These are phyloP conservation scores for Entomortierella parvispora DNA, from an alignment of 192 early-diverging fungal genomes.

Conservation along the genomic window DNA sequence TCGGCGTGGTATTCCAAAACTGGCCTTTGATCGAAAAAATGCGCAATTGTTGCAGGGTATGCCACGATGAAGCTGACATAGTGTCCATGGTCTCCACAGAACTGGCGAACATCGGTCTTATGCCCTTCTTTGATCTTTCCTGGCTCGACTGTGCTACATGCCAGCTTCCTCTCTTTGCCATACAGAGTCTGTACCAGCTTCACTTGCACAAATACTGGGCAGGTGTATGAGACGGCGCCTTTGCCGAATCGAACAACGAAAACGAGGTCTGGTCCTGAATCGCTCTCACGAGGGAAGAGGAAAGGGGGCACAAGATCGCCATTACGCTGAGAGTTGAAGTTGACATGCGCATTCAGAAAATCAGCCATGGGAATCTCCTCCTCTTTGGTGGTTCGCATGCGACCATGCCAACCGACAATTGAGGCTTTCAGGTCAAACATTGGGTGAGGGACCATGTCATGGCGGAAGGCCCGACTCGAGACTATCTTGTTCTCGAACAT, in stretches of 20 bases:
- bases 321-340: conserved; percentile 1
- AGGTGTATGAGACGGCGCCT: background rate
- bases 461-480: background rate
- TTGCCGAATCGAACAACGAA: conserved; percentile 22
- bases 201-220: conserved; percentile 1
- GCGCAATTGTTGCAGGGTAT: conserved; percentile 8
- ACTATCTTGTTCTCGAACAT: conserved; percentile 14
- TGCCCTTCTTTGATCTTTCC: conserved; percentile 3
- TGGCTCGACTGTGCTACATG: conserved; percentile 7
- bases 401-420: conserved; percentile 20
- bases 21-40: background rate
- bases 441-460: background rate
- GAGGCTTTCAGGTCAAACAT: conserved; percentile 16
- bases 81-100: conserved; percentile 7
- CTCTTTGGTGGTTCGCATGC: conserved; percentile 10
- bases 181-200: conserved; percentile 4
- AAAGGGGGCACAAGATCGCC: conserved; percentile 10
- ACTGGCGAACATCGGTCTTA: conserved; percentile 6
- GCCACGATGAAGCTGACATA: conserved; percentile 17
- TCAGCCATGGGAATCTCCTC: conserved; percentile 12
- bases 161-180: background rate
- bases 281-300: conserved; percentile 5
- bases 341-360: conserved; percentile 23
- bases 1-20: background rate
- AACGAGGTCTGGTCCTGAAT: conserved; percentile 15